These are phyloP conservation scores for Zymoseptoria crescenta DNA, from an alignment of 2,329 filamentous ascomycete species.

Conservation along the genomic window DNA sequence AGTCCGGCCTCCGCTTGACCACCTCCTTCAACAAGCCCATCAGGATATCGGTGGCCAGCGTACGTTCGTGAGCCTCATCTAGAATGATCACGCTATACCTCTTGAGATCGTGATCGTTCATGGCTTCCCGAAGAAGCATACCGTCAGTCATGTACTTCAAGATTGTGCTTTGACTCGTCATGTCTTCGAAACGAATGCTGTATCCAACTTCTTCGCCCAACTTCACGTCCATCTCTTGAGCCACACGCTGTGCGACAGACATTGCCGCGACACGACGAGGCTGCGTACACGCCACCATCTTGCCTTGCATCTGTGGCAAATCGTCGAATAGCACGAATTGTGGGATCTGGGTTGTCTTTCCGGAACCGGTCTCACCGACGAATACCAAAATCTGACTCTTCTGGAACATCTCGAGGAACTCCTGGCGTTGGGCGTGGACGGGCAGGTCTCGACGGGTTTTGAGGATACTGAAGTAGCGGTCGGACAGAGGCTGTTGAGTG, in stretches of 20 bases:
- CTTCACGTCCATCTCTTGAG: constrained; percentile 88
- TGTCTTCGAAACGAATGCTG: constrained; percentile 97
- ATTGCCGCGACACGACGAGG: constrained; percentile 96
- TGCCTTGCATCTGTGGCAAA: constrained; percentile 73
- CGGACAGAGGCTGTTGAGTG: constrained; percentile 66
- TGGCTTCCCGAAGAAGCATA: constrained; percentile 93
- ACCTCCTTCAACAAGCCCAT: constrained; percentile 96
- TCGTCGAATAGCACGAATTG: constrained; percentile 98
- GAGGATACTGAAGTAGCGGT: constrained; percentile 84
- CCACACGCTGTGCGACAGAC: constrained; percentile 97
- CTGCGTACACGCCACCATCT: constrained; percentile 95
- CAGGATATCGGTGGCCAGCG: constrained; percentile 90
- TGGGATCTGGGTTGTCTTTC: constrained; percentile 98
- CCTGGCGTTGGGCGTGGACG: constrained; percentile 82
- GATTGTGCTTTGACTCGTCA: constrained; percentile 77
- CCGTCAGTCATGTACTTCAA: constrained; percentile 99
- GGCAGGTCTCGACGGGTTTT: constrained; percentile 76
- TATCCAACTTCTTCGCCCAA: constrained; percentile 95
- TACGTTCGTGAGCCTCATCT: constrained; percentile 96
- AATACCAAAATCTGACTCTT: constrained; percentile 94
- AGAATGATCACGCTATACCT: constrained; percentile 97
- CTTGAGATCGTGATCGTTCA: constrained; percentile 86
- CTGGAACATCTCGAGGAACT: constrained; percentile 91
- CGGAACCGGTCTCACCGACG: constrained; percentile 97
- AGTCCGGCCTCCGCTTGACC: constrained; percentile 68